Conservation (phyloP, 805 yeast genomes). For the Candida cerambycidarum region DNA sequence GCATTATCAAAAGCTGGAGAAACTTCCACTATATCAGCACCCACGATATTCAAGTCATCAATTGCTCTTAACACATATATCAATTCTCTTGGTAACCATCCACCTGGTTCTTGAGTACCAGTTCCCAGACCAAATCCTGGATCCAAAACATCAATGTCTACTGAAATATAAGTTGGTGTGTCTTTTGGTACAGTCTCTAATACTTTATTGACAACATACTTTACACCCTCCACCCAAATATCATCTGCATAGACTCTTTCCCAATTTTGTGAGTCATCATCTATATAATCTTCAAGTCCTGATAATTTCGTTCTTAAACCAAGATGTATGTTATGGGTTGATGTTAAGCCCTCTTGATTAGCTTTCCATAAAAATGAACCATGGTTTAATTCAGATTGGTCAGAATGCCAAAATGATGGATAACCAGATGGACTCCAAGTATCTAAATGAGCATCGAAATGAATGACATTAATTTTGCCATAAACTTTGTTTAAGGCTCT, state of each 20-base stretch:
- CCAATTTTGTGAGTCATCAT: slow-evolving; percentile 70
- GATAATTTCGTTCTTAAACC: slow-evolving; percentile 74
- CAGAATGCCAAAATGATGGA: slow-evolving; percentile 61
- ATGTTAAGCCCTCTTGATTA: slow-evolving; percentile 61
- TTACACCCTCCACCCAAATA: slow-evolving; percentile 65
- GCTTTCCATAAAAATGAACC: slow-evolving; percentile 91
- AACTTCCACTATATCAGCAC: slow-evolving; percentile 60
- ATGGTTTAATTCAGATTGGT: slow-evolving; percentile 65
- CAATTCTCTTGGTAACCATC: slow-evolving; percentile 56
- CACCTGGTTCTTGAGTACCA: slow-evolving; percentile 61
- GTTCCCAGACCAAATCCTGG: slow-evolving; percentile 61
- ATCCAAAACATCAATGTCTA: slow-evolving; percentile 69
- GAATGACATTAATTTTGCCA: slow-evolving; percentile 72
- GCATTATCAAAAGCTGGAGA: slow-evolving; percentile 65
- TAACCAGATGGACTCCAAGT: slow-evolving; percentile 77
- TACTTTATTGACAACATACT: slow-evolving; percentile 54
- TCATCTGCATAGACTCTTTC: slow-evolving; percentile 70
- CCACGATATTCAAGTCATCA: slow-evolving; percentile 47
- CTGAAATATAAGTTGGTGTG: slow-evolving; percentile 70
- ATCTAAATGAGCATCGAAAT: slow-evolving; percentile 84
- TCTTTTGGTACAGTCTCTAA: slow-evolving; percentile 56
- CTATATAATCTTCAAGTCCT: slow-evolving; percentile 62
- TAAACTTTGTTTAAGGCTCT: slow-evolving; percentile 60
- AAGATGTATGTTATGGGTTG: slow-evolving; percentile 64
- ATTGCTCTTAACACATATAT: slow-evolving; percentile 47